Conservation (phyloP, 179 eudicot genomes). For the Vitellaria paradoxa region DNA sequence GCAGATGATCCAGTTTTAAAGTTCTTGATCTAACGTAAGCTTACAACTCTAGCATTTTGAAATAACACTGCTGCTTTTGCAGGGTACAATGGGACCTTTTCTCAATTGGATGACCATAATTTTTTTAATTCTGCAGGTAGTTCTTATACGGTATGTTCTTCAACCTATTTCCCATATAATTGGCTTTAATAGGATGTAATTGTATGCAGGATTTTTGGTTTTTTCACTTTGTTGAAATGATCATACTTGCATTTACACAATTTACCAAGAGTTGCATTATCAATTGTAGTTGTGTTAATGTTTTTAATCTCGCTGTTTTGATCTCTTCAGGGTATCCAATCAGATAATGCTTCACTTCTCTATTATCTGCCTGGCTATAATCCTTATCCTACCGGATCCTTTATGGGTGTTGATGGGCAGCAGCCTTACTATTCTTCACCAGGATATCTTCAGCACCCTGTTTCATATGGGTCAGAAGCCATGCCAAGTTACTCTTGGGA, state of each 20-base stretch:
- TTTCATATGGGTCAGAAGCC: constrained; percentile 53
- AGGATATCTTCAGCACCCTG: constrained; percentile 43
- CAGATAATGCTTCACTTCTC: constrained; percentile 50
- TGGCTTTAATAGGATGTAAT: background rate
- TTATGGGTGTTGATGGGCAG: constrained; percentile 51
- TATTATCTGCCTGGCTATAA: constrained; percentile 57
- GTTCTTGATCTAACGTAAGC: background rate
- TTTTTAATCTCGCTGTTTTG: background rate
- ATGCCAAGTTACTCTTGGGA: constrained; percentile 56
- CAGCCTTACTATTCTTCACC: constrained; percentile 44
- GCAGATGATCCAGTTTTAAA: background rate
- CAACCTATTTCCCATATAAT: background rate
- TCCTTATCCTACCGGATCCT: constrained; percentile 51
- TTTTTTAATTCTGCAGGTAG: constrained; percentile 33
- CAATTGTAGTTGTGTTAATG: background rate
- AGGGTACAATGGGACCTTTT: constrained; percentile 51
- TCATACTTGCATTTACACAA: background rate
- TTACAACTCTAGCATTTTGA: background rate
- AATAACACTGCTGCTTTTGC: constrained; percentile 10
- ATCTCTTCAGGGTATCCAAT: constrained; percentile 42
- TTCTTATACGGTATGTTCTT: constrained; percentile 37
- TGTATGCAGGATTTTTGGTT: background rate
- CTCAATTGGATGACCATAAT: constrained; percentile 33
- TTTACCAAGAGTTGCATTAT: background rate
- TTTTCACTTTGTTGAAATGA: background rate